A percentile compares a stretch with the other conserved stretches of the same genome.
These are phyloP conservation scores for Termitomyces bulborhizus DNA, from an alignment of 768 basidiomycete species.

Conservation along the genomic window DNA sequence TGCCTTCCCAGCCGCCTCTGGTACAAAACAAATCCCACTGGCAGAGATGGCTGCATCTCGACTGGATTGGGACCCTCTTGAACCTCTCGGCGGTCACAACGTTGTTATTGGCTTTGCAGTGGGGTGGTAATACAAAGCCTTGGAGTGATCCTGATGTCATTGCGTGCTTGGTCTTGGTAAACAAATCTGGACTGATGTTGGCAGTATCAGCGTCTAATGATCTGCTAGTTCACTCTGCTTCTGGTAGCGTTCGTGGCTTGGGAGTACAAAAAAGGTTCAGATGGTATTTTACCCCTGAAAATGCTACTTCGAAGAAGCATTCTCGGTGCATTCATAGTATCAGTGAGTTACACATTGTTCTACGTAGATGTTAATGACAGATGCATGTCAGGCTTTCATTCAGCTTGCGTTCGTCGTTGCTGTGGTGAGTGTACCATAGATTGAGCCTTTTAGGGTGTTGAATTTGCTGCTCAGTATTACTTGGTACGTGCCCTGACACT, in stretches of 20 bases:
- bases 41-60: not conserved
- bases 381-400: not conserved
- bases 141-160: not conserved
- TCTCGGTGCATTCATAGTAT: not conserved
- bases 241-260: not conserved
- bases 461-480: not conserved
- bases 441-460: not conserved
- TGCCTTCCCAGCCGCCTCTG: not conserved
- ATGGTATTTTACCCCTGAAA: not conserved
- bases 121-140: not conserved
- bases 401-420: not conserved
- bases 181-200: not conserved
- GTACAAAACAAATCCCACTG: not conserved
- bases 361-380: too few species aligned
- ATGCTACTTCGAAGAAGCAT: not conserved
- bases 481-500: not conserved
- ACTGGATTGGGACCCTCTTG: not conserved
- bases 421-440: not conserved
- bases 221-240: not conserved
- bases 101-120: not conserved
- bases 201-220: too few species aligned
- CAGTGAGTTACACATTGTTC: not conserved
- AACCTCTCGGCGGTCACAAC: not conserved
- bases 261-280: not conserved
- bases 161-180: not conserved